These are phyloP conservation scores for Torulaspora indica DNA, from an alignment of 805 yeast genomes.

Conservation along the genomic window DNA sequence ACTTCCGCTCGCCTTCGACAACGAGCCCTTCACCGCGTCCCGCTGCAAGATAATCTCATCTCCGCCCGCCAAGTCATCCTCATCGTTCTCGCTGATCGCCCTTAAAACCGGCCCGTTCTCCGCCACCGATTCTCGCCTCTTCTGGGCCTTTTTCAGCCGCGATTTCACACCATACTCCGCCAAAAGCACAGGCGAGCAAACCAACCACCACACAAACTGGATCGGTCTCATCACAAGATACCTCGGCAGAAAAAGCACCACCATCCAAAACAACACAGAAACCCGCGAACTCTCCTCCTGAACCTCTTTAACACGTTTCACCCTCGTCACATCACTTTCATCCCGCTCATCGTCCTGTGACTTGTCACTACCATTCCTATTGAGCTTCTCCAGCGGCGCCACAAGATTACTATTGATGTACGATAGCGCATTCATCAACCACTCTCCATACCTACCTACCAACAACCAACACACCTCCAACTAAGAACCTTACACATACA, in stretches of 20 bases:
- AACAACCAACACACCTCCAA: no score
- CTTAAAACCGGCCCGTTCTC: neutral
- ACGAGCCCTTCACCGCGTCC: constrained; percentile 33
- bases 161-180: constrained; percentile 31
- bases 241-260: constrained; percentile 47
- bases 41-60: constrained; percentile 31
- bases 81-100: constrained; percentile 14
- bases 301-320: no score
- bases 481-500: no score
- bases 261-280: constrained; percentile 16
- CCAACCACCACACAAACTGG: constrained; percentile 44
- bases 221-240: constrained; percentile 51
- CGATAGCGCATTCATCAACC: constrained; percentile 25
- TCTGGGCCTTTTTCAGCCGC: constrained; percentile 8
- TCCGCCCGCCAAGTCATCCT: constrained; percentile 30
- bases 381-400: constrained; percentile 2
- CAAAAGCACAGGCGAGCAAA: constrained; percentile 52
- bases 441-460: neutral
- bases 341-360: constrained; percentile 3
- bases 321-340: neutral
- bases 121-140: neutral
- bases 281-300: no score
- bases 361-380: constrained; percentile 1
- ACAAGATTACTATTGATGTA: constrained; percentile 29
- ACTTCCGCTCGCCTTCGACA: constrained; percentile 9